Conservation (phyloP, 371 early-diverging fungal species). For the Antonospora locustae region DNA sequence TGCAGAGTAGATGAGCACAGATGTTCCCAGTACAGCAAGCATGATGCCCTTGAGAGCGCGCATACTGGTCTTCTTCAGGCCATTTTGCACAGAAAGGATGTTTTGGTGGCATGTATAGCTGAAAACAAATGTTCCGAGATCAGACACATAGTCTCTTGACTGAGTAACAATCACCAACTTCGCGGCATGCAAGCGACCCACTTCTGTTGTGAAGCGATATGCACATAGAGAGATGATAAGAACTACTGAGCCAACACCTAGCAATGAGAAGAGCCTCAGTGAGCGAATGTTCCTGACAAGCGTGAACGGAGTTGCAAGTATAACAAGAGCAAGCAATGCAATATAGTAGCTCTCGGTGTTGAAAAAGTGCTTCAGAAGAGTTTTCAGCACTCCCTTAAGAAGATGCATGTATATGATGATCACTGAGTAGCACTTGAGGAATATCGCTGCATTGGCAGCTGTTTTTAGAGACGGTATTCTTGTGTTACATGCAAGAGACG, state of each 20-base stretch:
- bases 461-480: conserved; percentile 8
- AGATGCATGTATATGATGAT: conserved; percentile 17
- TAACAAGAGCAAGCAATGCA: not conserved
- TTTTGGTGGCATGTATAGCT: conserved; percentile 41
- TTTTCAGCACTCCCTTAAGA: conserved; percentile 4
- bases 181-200: not conserved
- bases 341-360: not conserved
- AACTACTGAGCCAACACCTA: conserved; percentile 27
- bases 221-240: conserved; percentile 8
- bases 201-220: not conserved
- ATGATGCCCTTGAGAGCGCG: not conserved
- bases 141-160: not conserved
- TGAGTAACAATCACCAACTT: not conserved
- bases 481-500: conserved; percentile 12
- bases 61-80: not conserved
- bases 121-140: conserved; percentile 32
- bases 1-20: conserved; percentile 10
- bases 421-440: conserved; percentile 31
- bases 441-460: conserved; percentile 15
- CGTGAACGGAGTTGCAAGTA: conserved; percentile 21
- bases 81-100: conserved; percentile 37
- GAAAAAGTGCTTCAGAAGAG: conserved; percentile 1
- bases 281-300: conserved; percentile 12
- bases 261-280: conserved; percentile 19
- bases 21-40: not conserved